Evolutionary conservation across 2,329 filamentous ascomycete genomes (phyloP), one percentile per base, ranked within the genome.

Genomic region (Remersonia thermophila): DNA sequence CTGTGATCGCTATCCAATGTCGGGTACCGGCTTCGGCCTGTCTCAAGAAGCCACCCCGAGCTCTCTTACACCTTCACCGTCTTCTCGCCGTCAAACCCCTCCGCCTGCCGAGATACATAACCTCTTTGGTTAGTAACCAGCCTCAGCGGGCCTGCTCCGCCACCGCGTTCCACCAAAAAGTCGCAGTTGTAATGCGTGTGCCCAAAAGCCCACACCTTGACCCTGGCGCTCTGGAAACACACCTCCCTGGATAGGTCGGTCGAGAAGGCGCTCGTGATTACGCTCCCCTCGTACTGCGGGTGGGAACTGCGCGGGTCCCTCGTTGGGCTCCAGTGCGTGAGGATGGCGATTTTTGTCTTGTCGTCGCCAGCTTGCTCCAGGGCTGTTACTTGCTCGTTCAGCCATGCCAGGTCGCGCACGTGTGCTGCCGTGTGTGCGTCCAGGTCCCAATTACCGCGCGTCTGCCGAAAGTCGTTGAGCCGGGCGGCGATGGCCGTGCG

Each of bases 161-260:
- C 35, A 18, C 23, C 36, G 4, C 40, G 13, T 14, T 39, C 16
- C 6, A 37, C 54, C 6, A 41, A 20, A 37, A 57, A 61, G 29
- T 59, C 54, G 46, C 61, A 65, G 34, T 61, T 65, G 39, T 54
- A 65, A 45, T 67, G 63, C 10, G 63, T 68, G 38, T 68, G 64
- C 0, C 63, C 62, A 50, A 66, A 67, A 1, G 56, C 65, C 64
- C 63, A 69, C 0, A 65, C 14, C 39, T 51, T 57, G 8, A 66
- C 60, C 2, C 30, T 41, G 0, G 12, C 17, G 18, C 43, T 56
- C 9, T 3, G 47, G 51, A 57, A 67, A 42, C 58, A 64, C 3
- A 10, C 10, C 41, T 63, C 49, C 0, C 27, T 25, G 0, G 45
- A 47, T 18, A 66, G 39, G 39, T 66, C 58, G 0, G 60, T 63